Evolutionary conservation across 2,329 filamentous ascomycete species (phyloP).

Genomic region (Metarhizium guizhouense): DNA sequence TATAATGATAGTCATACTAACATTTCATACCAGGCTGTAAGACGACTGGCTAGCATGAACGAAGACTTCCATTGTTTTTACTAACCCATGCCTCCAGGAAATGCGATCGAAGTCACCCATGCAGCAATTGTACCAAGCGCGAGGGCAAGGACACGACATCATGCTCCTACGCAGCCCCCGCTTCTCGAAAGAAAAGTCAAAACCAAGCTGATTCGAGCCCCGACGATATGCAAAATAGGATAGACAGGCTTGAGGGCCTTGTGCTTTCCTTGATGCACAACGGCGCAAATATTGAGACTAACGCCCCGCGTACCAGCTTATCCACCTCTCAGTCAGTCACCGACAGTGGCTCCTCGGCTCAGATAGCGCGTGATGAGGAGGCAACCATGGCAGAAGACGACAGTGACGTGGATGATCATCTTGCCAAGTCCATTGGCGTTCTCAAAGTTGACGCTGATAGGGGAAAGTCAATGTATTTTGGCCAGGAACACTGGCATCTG

Average conservation of each 20-base stretch:
- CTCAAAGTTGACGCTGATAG: slow-evolving; percentile 73
- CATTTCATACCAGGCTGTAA: slow-evolving; percentile 27
- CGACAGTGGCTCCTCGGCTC: slow-evolving; percentile 36
- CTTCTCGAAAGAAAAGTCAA: slow-evolving; percentile 64
- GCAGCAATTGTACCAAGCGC: slow-evolving; percentile 89
- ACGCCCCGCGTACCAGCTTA: slow-evolving; percentile 20
- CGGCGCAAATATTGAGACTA: slow-evolving; percentile 45
- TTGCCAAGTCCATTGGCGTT: slow-evolving; percentile 67
- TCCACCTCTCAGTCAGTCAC: slow-evolving; percentile 29
- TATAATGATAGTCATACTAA: background rate
- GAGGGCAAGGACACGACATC: slow-evolving; percentile 72
- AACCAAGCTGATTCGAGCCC: slow-evolving; percentile 53
- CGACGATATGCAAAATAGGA: slow-evolving; percentile 98
- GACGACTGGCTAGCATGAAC: slow-evolving; percentile 1
- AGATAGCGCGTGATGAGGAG: slow-evolving; percentile 49
- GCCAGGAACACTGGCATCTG: slow-evolving; percentile 75
- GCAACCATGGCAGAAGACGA: slow-evolving; percentile 45
- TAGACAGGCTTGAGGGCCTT: slow-evolving; percentile 86
- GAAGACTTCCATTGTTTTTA: background rate
- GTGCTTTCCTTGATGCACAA: slow-evolving; percentile 93
- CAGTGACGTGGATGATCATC: slow-evolving; percentile 60
- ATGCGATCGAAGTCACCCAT: slow-evolving; percentile 86
- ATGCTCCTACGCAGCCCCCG: slow-evolving; percentile 74
- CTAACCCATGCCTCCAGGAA: slow-evolving; percentile 45
- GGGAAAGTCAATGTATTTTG: slow-evolving; percentile 71